Percentiles rank a stretch among this genome's conserved stretches.
These are phyloP conservation scores for Taiozyma onychis DNA, from an alignment of 1,139 yeast species.

Conservation along the genomic window DNA sequence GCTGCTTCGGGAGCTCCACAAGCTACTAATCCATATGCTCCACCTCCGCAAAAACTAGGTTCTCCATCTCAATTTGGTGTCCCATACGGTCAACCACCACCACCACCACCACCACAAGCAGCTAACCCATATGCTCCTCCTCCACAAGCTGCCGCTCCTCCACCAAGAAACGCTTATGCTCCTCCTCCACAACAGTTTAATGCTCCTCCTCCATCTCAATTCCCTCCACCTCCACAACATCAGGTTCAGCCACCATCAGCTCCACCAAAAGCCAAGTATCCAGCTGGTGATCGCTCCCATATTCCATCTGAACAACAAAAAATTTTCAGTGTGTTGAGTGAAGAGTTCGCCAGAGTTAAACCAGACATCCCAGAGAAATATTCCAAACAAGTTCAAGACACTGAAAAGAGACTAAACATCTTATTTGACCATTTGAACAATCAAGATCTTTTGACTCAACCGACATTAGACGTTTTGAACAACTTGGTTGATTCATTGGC, in stretches of 20 bases:
- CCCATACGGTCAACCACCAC: slow-evolving; percentile 35
- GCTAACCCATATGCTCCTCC: slow-evolving; percentile 14
- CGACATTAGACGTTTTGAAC: slow-evolving; percentile 49
- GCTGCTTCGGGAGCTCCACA: slow-evolving; percentile 18
- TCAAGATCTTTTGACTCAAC: slow-evolving; percentile 55
- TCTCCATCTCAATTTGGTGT: slow-evolving; percentile 25
- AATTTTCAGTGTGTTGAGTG: slow-evolving; percentile 51
- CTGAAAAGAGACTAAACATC: slow-evolving; percentile 74
- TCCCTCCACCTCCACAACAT: slow-evolving; percentile 5
- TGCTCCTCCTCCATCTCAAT: slow-evolving; percentile 10
- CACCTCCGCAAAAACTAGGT: slow-evolving; percentile 1
- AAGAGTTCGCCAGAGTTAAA: slow-evolving; percentile 54
- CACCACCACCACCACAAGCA: slow-evolving; percentile 7
- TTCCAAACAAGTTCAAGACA: slow-evolving; percentile 69
- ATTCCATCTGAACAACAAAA: slow-evolving; percentile 54
- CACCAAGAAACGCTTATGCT: slow-evolving; percentile 1
- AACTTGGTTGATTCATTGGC: slow-evolving; percentile 47
- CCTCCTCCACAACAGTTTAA: slow-evolving; percentile 22
- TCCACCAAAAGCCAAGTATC: slow-evolving; percentile 36
- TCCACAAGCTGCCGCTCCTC: slow-evolving; percentile 5
- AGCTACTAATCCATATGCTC: slow-evolving; percentile 4
- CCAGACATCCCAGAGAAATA: slow-evolving; percentile 77
- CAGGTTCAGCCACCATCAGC: slow-evolving; percentile 1
- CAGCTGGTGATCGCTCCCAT: slow-evolving; percentile 68
- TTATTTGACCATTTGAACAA: slow-evolving; percentile 79